Evolutionary conservation across 2,329 filamentous ascomycete species (phyloP).

Genomic region (Colletotrichum abscissum): DNA sequence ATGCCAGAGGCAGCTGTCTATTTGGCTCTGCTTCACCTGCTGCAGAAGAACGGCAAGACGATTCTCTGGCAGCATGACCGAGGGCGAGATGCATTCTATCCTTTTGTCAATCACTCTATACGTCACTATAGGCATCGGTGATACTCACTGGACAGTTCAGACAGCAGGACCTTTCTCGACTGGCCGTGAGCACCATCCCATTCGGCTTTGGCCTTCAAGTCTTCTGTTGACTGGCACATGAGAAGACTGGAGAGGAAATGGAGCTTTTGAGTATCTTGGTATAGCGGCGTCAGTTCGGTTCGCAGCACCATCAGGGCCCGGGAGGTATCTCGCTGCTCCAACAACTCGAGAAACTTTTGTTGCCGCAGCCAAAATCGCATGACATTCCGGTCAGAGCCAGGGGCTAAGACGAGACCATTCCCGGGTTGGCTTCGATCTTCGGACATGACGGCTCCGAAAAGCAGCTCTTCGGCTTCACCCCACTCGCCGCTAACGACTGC

Average conservation of each 20-base stretch:
- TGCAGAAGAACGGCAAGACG: conserved; percentile 84
- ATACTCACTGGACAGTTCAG: conserved; percentile 82
- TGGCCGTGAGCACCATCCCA: conserved; percentile 87
- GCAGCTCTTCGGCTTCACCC: conserved; percentile 83
- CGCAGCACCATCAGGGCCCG: conserved; percentile 86
- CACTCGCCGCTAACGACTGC: conserved; percentile 86
- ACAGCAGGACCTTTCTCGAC: conserved; percentile 80
- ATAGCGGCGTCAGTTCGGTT: conserved; percentile 86
- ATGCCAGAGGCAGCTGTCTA: conserved; percentile 88
- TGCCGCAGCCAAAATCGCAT: conserved; percentile 92
- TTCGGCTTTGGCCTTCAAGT: conserved; percentile 79
- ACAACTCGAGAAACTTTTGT: conserved; percentile 93
- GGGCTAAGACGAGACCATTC: conserved; percentile 78
- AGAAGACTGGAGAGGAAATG: conserved; percentile 89
- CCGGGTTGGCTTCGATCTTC: conserved; percentile 48
- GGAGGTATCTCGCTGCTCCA: conserved; percentile 80
- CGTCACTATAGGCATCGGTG: not conserved
- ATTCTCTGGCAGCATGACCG: conserved; percentile 95
- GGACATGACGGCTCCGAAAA: conserved; percentile 64
- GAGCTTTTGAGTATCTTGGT: conserved; percentile 80
- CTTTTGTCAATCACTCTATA: conserved; percentile 38
- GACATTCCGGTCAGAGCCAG: conserved; percentile 78
- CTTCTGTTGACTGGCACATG: conserved; percentile 85
- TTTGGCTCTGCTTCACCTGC: conserved; percentile 86
- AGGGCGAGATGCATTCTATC: conserved; percentile 88